Conservation (phyloP, 106 monocot genomes). For the Narthecium ossifragum region DNA sequence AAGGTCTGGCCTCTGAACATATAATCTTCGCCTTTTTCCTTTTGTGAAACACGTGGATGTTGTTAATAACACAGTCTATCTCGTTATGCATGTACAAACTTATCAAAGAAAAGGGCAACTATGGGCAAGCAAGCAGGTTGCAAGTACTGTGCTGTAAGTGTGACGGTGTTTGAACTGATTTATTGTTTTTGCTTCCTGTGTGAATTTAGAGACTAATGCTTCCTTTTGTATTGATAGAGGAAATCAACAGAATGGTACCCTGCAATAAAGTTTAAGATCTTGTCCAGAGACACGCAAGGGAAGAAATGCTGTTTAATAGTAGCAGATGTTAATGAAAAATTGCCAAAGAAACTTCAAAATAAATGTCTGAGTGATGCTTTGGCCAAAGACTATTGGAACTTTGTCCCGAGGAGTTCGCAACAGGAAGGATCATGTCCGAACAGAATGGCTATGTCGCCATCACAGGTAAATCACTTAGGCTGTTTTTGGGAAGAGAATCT, state of each 20-base stretch:
- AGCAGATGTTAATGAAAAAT: constrained; percentile 47
- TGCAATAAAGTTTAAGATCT: constrained; percentile 45
- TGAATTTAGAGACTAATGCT: not conserved
- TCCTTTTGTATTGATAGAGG: constrained; percentile 10
- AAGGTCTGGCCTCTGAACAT: too few species aligned
- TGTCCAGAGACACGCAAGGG: constrained; percentile 23
- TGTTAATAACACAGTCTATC: not conserved
- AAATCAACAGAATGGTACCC: constrained; percentile 44
- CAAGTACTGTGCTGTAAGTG: constrained; percentile 76
- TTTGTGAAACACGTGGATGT: too few species aligned
- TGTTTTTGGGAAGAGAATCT: not conserved
- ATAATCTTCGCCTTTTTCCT: too few species aligned
- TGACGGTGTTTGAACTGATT: not conserved
- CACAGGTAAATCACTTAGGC: constrained; percentile 37
- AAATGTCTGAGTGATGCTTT: constrained; percentile 30
- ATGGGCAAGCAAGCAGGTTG: constrained; percentile 28
- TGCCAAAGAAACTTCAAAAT: constrained; percentile 35
- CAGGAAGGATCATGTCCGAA: constrained; percentile 7
- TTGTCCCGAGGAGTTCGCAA: constrained; percentile 31
- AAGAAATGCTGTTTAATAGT: constrained; percentile 34
- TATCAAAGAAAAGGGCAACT: constrained; percentile 1
- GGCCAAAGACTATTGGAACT: constrained; percentile 66
- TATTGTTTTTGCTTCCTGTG: not conserved
- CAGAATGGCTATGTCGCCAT: constrained; percentile 40
- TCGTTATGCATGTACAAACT: not conserved